Conservation (phyloP, 2,329 filamentous ascomycete genomes). For the Phyllosticta ampelicida region DNA sequence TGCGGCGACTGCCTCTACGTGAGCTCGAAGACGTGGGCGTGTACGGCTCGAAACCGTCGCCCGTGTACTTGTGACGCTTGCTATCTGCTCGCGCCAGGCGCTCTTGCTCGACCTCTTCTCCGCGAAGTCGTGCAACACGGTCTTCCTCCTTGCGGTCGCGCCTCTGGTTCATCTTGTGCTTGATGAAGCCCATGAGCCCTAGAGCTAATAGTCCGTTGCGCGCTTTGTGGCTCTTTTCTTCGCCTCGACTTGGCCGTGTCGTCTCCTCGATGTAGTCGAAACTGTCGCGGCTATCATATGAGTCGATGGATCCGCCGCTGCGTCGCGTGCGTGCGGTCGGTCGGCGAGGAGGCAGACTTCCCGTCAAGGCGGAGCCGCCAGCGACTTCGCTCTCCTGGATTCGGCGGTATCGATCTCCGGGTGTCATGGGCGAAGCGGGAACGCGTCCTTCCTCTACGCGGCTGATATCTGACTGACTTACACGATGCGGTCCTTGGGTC, state of each 20-base stretch:
- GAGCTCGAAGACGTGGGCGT: slow-evolving; percentile 19
- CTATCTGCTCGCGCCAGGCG: slow-evolving; percentile 42
- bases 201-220: slow-evolving; percentile 39
- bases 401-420: slow-evolving; percentile 25
- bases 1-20: slow-evolving; percentile 22
- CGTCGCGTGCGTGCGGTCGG: slow-evolving; percentile 4
- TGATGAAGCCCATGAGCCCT: slow-evolving; percentile 29
- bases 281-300: slow-evolving; percentile 18
- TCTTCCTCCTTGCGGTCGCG: slow-evolving; percentile 50
- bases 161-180: slow-evolving; percentile 38
- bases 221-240: slow-evolving; percentile 25
- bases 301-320: slow-evolving; percentile 10
- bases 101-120: slow-evolving; percentile 43
- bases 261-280: slow-evolving; percentile 22
- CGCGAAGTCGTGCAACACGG: slow-evolving; percentile 45
- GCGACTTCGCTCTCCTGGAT: slow-evolving; percentile 29
- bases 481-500: slow-evolving; percentile 35
- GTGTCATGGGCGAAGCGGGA: slow-evolving; percentile 32
- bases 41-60: slow-evolving; percentile 43
- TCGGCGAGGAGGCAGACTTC: slow-evolving; percentile 36
- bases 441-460: slow-evolving; percentile 45
- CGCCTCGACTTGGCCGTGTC: background rate
- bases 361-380: slow-evolving; percentile 25
- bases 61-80: slow-evolving; percentile 53
- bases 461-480: slow-evolving; percentile 38